A percentile compares a stretch with the other conserved stretches of the same genome.
Conservation (phyloP, 768 basidiomycete genomes). For the Mycena amicta region DNA sequence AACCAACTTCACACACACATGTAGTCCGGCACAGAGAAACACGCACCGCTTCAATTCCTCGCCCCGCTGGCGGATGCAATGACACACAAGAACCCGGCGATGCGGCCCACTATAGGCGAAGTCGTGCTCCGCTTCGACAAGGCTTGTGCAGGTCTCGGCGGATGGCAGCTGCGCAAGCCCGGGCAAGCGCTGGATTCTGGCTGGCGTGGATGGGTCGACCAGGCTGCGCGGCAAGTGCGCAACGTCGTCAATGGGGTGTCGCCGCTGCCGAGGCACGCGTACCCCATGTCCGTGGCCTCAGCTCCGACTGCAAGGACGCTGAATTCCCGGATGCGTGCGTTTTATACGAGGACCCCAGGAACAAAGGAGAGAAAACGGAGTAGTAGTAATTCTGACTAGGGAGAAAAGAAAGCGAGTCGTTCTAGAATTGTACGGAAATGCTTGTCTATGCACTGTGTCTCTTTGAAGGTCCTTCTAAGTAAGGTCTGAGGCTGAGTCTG, state of each 20-base stretch:
- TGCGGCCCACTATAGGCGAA: slow-evolving; percentile 31
- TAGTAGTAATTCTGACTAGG: slow-evolving; percentile 25
- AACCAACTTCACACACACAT: neutral
- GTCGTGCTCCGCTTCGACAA: slow-evolving; percentile 26
- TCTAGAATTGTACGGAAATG: neutral
- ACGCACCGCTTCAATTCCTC: slow-evolving; percentile 30
- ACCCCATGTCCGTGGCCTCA: neutral
- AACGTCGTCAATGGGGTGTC: slow-evolving; percentile 8
- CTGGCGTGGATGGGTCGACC: slow-evolving; percentile 14
- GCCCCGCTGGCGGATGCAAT: slow-evolving; percentile 28
- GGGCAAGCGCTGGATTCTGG: slow-evolving; percentile 11
- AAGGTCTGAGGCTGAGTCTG: neutral
- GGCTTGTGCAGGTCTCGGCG: slow-evolving; percentile 17
- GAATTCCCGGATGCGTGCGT: slow-evolving; percentile 12
- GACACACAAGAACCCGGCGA: slow-evolving; percentile 30
- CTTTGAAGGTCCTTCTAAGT: neutral
- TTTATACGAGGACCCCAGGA: slow-evolving; percentile 15
- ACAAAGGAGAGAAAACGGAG: neutral
- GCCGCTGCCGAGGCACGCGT: slow-evolving; percentile 3
- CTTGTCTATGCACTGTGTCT: neutral
- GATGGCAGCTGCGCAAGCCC: slow-evolving; percentile 27
- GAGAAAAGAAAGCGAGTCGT: neutral
- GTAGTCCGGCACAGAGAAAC: neutral
- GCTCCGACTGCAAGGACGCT: neutral
- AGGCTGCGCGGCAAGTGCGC: slow-evolving; percentile 6